Base-by-base conservation (phyloP, 768 basidiomycete species). In the Amyloporia xantha region DNA sequence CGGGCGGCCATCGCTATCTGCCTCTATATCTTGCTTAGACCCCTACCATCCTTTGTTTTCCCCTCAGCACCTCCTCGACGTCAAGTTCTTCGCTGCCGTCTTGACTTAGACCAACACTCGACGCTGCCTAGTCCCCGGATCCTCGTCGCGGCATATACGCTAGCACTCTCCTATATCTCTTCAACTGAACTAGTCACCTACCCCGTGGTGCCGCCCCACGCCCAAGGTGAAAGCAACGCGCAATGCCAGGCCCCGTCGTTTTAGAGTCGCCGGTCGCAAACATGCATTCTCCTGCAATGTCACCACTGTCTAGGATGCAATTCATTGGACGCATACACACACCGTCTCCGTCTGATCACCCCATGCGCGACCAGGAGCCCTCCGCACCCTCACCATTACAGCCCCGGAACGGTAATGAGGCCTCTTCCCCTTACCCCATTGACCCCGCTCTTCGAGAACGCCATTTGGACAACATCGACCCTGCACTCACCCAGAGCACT, bases 191-290 rank as follows among this genome's bases (percentile, higher is more conserved):
- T 33, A 7, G 15, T 33, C 30, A 39, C 38, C 10, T 21, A 6
- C 17, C 6, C 9, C 38, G 15, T 39, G 38, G 9, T 17, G 38
- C 15, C 30, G 30, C 30, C 30, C 9, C 30, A 33, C 30, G 30
- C 15, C 15, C 9, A 7, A 33, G n/a, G 30, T 15, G 30, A 33
- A 33, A 33, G 15, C 13, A 27, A 9, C 7, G 23, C 6, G 4
- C 10, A 6, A 9, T 43, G 24, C 24, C 26, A 79, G 79, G 79
- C 41, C 73, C 78, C 62, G 74, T 81, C 61, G 72, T 79, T 54
- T 70, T 82, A 55, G 78, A 81, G 61, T 62, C 75, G 27, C 76
- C 77, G 38, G 67, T 73, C 26, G 58, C 78, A 58, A 72, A 67
- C 66, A 72, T 79, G 64, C 77, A 75, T 52, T 72, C 68, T 56